Base-by-base conservation (phyloP, 2,329 filamentous ascomycete genomes). In the Fusarium domesticum region DNA sequence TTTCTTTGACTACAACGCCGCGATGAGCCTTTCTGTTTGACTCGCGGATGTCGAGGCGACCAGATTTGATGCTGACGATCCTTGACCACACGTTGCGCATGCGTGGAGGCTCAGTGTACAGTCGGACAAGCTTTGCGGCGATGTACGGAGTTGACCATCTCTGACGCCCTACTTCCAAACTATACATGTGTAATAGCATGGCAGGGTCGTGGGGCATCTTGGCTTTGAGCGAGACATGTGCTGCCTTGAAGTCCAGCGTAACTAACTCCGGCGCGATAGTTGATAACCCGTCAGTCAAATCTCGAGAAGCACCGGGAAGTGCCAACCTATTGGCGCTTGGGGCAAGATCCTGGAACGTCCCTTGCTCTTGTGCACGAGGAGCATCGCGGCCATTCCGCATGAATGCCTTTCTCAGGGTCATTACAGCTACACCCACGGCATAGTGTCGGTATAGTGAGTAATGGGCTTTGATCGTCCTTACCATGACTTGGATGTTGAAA, bases 361-460 rank as follows among this genome's bases (percentile, higher is more conserved):
- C 63, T 55, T 59, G 64, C 56, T 62, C 66, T 54, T 51, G 65
- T 34, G 39, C 62, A 46, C 61, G 54, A 6, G 64, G 58, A n/a
- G 58, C 34, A 46, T 77, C 75, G 18, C 66, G 68, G 30, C 70
- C 68, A 1, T 77, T 76, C 45, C 70, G 74, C 64, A 80, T 66
- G 51, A 91, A 87, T 0, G 86, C 85, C 59, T 82, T 83, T 42
- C 77, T 77, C 18, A 98, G 66, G 3, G 95, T 88, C 62, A 83
- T 84, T 18, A 78, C 72, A 7, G 92, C 93, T 47, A 97, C 83
- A 1, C 89, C 87, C 18, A 95, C 77, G 1, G 91, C 86, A 62
- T 96, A 98, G 63, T 96, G 91, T 4, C 91, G 85, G 64, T 95
- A 96, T 0, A 98, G 77, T 1, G 95, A 98, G 63, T 97, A 97